Percentiles rank a stretch among this genome's conserved stretches.
These are phyloP conservation scores for Chaetothyriales sp. DNA, from an alignment of 2,329 filamentous ascomycete species.

Conservation along the genomic window DNA sequence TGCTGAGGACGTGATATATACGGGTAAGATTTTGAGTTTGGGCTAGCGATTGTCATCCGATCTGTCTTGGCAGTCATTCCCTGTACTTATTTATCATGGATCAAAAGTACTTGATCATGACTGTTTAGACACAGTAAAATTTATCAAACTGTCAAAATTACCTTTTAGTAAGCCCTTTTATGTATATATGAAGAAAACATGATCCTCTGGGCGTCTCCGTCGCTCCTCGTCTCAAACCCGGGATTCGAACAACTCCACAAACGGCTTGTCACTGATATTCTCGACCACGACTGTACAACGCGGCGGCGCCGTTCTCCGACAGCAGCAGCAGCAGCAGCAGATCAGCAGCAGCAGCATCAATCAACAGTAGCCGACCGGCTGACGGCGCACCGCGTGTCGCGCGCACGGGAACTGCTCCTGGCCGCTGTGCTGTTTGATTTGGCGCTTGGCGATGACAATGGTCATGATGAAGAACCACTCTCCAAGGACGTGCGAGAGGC, in stretches of 20 bases:
- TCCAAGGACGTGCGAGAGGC: neutral
- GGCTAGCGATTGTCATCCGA: too few relatives aligned
- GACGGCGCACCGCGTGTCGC: constrained; percentile 21
- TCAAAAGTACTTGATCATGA: too few relatives aligned
- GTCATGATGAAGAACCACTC: neutral
- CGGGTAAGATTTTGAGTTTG: too few relatives aligned
- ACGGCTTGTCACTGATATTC: constrained; percentile 24
- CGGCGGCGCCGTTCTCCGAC: constrained; percentile 19
- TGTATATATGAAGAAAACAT: constrained; percentile 16
- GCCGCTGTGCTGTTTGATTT: neutral
- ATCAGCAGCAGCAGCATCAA: constrained; percentile 4
- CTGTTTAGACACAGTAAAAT: too few relatives aligned
- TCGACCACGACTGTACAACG: constrained; percentile 31
- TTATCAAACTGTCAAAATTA: too few relatives aligned
- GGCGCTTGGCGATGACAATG: neutral
- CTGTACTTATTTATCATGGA: too few relatives aligned
- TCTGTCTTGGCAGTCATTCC: too few relatives aligned
- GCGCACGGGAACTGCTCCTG: constrained; percentile 17
- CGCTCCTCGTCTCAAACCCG: constrained; percentile 28
- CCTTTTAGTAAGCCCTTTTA: too few relatives aligned
- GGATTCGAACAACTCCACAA: constrained; percentile 31
- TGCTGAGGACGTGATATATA: too few relatives aligned
- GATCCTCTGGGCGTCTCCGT: constrained; percentile 30
- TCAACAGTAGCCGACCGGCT: constrained; percentile 5
- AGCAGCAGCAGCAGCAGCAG: constrained; percentile 7